Evolutionary conservation across 2,329 filamentous ascomycete species (phyloP).

Genomic region (Fusarium phyllophilum): DNA sequence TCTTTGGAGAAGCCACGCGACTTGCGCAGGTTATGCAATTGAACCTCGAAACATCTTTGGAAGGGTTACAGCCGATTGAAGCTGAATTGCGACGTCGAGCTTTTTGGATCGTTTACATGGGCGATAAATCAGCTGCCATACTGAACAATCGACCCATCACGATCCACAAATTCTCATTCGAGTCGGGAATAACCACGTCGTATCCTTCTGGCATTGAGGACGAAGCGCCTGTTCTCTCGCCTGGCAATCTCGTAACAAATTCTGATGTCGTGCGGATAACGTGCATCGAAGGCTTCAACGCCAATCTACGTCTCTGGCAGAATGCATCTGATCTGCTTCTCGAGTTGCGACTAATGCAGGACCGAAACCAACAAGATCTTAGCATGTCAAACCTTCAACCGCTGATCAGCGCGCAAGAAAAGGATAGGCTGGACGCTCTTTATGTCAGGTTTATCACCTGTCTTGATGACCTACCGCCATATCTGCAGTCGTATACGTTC

Average conservation of each 20-base stretch:
- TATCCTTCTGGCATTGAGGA: conserved; percentile 49
- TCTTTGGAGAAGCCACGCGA: conserved; percentile 56
- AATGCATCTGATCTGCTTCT: conserved; percentile 53
- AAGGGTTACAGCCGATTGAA: conserved; percentile 51
- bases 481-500: conserved; percentile 47
- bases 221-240: conserved; percentile 28
- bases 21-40: conserved; percentile 56
- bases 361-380: conserved; percentile 32
- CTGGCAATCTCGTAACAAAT: conserved; percentile 11
- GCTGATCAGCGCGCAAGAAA: conserved; percentile 40
- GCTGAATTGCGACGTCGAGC: conserved; percentile 50
- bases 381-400: not conserved
- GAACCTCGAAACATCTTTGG: conserved; percentile 52
- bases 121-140: conserved; percentile 53
- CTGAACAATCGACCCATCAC: conserved; percentile 56
- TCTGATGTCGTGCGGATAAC: conserved; percentile 35
- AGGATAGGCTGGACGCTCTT: conserved; percentile 48
- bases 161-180: conserved; percentile 56
- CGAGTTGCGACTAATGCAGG: conserved; percentile 49
- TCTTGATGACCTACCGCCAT: conserved; percentile 51
- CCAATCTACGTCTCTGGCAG: conserved; percentile 54
- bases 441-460: conserved; percentile 55
- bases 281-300: conserved; percentile 55
- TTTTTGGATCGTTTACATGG: conserved; percentile 55
- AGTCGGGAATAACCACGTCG: conserved; percentile 51